Conservation (phyloP, 306 rosid species). For the Sesbania bispinosa region DNA sequence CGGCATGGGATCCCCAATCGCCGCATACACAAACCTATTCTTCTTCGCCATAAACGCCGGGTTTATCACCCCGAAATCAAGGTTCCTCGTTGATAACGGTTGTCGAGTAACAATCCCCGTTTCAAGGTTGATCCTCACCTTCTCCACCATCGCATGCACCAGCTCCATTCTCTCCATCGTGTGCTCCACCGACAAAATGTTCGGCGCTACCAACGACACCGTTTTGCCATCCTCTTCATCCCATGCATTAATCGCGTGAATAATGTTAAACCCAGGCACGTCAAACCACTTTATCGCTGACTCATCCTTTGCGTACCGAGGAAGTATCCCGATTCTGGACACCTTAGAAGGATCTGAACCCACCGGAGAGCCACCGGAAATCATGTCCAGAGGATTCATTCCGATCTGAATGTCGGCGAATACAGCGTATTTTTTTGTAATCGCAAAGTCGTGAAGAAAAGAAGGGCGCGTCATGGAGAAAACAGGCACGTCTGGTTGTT, state of each 20-base stretch:
- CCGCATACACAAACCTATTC: conserved; percentile 68
- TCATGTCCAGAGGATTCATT: conserved; percentile 67
- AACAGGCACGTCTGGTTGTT: conserved; percentile 63
- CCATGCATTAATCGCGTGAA: conserved; percentile 92
- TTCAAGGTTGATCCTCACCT: conserved; percentile 52
- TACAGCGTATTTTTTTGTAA: conserved; percentile 64
- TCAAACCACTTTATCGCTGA: conserved; percentile 72
- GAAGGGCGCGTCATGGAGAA: conserved; percentile 73
- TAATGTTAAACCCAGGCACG: conserved; percentile 72
- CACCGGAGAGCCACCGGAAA: conserved; percentile 63
- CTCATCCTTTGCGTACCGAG: conserved; percentile 64
- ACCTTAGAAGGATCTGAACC: conserved; percentile 58
- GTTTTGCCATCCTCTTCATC: conserved; percentile 62
- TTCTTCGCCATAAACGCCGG: conserved; percentile 39
- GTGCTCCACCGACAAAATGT: conserved; percentile 72
- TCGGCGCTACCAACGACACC: conserved; percentile 69
- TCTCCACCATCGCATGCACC: conserved; percentile 65
- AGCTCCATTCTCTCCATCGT: conserved; percentile 70
- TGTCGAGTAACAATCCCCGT: conserved; percentile 57
- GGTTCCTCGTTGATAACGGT: conserved; percentile 68
- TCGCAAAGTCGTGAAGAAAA: conserved; percentile 78
- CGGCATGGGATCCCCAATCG: conserved; percentile 84
- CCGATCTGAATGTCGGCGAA: conserved; percentile 76
- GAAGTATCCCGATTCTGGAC: conserved; percentile 59
- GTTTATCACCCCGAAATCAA: conserved; percentile 68